Base-by-base conservation (phyloP, 257 asterid genomes). In the Solanum paucissectum region DNA sequence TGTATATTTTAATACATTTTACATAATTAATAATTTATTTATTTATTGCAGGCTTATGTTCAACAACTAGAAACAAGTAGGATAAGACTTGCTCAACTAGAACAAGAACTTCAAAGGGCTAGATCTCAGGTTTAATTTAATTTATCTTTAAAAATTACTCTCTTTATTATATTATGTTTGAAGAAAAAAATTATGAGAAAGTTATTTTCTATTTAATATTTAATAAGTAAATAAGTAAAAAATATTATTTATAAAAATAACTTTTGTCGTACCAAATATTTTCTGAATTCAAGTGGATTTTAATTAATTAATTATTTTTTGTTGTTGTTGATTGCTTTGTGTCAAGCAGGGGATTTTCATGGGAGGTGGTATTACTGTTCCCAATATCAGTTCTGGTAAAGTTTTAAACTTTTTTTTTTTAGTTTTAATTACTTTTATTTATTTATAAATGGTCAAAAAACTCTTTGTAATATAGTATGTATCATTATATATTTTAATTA, bases 1-100 rank as follows among this genome's bases (percentile, higher is more conserved):
- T 18, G 9, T 18, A 6, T 52, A 18, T 16, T 55, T 6, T 52
- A 2, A 6, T 18, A 4, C 2, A 55, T 55, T 55, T 18, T 55
- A 55, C 64, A 55, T 55, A 18, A 0, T 55, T 55, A 55, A 18
- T 52, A 18, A 55, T 55, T 55, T 55, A 55, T 55, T 52, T 52
- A 52, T 52, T 55, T 6, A 18, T 16, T 55, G 83, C 95, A 96
- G 99, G 98, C 97, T 83, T 96, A 96, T 90, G 99, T 96, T 72
- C 98, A 96, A 87, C 99, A 96, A 92, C 94, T 96, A 66, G 99
- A 96, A 91, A 92, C 98, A 83, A 95, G 99, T 91, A 93, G 98
- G 89, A 93, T 96, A 74, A 94, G 94, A 95, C 98, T 96, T 34
- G 86, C 97, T 87, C 99, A 96, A 91, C 92, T 96, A 71, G 99